Base-by-base conservation (phyloP, 768 basidiomycete species). In the Auricularia cornea region DNA sequence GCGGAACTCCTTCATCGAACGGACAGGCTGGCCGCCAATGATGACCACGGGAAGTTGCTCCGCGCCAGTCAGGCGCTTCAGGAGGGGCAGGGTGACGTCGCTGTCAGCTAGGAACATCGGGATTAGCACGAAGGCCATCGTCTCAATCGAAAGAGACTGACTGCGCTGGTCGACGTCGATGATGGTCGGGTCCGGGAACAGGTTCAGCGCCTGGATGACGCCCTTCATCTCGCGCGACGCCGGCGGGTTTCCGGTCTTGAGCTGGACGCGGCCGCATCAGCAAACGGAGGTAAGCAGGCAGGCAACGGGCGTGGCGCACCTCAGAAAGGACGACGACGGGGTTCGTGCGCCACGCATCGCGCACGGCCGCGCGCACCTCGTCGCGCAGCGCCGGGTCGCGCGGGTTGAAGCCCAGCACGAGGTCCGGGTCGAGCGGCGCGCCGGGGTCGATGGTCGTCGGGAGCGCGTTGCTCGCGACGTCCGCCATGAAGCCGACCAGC, bases 371-470 rank as follows among this genome's bases (percentile, higher is more conserved):
- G 35, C 74, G 71, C 33, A 92, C 76, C 72, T 91, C 89, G 33
- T 84, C 81, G n/a, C 70, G 67, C 1, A 89, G 89, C 12, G 81
- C 79, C 12, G 30, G 54, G 6, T 28, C 26, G 54, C 54, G 54
- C 0, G 88, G 87, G 70, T 93, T 89, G 71, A 93, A 93, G 68
- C 90, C 91, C 44, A 94, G 80, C 3, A 94, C 82, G 62, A 92
- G 82, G 68, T 90, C 83, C 2, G 92, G 89, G 72, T 93, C 90
- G 63, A 92, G 84, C 4, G 90, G 83, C 14, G 68, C 66, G 12
- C 78, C 68, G 0, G 91, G 87, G 68, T 92, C 83, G 54, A 91
- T 81, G 8, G 77, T 76, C 0, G 76, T 71, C 1, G 92, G 90
- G 63, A 94, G 84, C 62, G 86, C 79, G 72, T 92, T 92, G 72